Percentiles rank a stretch among this genome's conserved stretches.
phyloP scores from a whole-genome alignment of 2,329 filamentous ascomycete species.

The Exophiala alcalophila region DNA sequence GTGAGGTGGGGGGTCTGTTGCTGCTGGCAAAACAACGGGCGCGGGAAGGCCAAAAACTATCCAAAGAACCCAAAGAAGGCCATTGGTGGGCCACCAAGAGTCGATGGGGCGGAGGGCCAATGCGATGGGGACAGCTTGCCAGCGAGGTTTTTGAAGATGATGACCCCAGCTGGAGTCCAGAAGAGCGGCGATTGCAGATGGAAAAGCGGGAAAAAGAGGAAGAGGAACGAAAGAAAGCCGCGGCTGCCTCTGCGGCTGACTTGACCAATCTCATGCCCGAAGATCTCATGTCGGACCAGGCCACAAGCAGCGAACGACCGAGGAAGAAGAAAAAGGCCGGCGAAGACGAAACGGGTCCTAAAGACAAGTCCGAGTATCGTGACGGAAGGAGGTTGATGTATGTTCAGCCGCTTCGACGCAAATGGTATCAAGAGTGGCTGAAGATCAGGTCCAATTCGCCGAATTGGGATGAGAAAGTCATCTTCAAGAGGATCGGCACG shows the following conservation, averaged over 20 bases:
- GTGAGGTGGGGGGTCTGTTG: slow-evolving; percentile 57
- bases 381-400: slow-evolving; percentile 28
- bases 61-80: slow-evolving; percentile 49
- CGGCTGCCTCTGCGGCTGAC: slow-evolving; percentile 13
- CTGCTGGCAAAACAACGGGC: slow-evolving; percentile 59
- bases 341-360: slow-evolving; percentile 3
- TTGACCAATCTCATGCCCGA: slow-evolving; percentile 25
- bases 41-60: slow-evolving; percentile 53
- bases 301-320: slow-evolving; percentile 28
- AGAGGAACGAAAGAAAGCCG: slow-evolving; percentile 21
- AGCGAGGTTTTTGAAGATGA: slow-evolving; percentile 29
- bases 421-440: slow-evolving; percentile 30
- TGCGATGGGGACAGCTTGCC: slow-evolving; percentile 35
- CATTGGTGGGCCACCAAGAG: slow-evolving; percentile 60
- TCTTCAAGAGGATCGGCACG: slow-evolving; percentile 27
- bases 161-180: slow-evolving; percentile 35
- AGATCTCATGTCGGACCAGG: slow-evolving; percentile 22
- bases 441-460: slow-evolving; percentile 25
- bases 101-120: slow-evolving; percentile 54
- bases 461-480: slow-evolving; percentile 29
- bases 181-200: slow-evolving; percentile 32
- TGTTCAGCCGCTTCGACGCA: slow-evolving; percentile 26
- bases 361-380: slow-evolving; percentile 23
- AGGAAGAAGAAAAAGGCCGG: slow-evolving; percentile 32
- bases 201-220: slow-evolving; percentile 22